These are phyloP conservation scores for Maudiozyma humilis DNA, from an alignment of 1,139 yeast species.

Conservation along the genomic window DNA sequence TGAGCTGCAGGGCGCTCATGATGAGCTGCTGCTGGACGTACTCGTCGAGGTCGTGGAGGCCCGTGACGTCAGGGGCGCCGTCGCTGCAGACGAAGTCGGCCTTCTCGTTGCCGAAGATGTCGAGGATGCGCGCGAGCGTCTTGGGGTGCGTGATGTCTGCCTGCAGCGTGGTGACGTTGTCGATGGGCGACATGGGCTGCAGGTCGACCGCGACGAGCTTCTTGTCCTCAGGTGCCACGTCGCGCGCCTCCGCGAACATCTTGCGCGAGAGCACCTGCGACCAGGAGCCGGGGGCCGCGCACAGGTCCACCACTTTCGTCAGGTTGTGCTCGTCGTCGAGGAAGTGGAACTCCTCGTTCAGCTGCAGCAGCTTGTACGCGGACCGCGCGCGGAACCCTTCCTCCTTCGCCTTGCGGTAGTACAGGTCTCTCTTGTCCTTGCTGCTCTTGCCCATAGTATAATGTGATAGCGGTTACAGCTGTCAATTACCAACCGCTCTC, in stretches of 20 bases:
- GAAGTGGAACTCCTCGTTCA: conserved; percentile 75
- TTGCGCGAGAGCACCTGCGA: conserved; percentile 85
- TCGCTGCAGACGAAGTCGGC: conserved; percentile 96
- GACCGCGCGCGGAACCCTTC: conserved; percentile 97
- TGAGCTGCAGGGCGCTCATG: conserved; percentile 79
- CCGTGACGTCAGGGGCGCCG: conserved; percentile 98
- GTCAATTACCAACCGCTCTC: too few relatives aligned
- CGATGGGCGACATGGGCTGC: conserved; percentile 95
- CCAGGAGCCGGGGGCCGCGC: conserved; percentile 99
- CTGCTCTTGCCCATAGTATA: conserved; percentile 90
- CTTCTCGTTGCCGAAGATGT: conserved; percentile 78
- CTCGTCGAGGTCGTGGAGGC: conserved; percentile 91
- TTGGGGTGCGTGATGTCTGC: conserved; percentile 96
- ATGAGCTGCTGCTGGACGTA: conserved; percentile 93
- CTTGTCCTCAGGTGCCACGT: conserved; percentile 33
- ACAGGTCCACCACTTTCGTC: conserved; percentile 81
- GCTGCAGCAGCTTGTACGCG: conserved; percentile 83
- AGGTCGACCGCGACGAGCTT: conserved; percentile 89
- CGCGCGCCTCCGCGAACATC: conserved; percentile 37
- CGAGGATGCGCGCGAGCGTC: conserved; percentile 66
- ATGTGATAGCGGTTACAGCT: too few relatives aligned
- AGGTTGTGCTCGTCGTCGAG: conserved; percentile 54
- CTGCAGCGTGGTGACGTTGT: conserved; percentile 78
- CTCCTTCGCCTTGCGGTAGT: conserved; percentile 87
- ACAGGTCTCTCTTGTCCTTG: conserved; percentile 89